These are phyloP conservation scores for Apiospora aurea DNA, from an alignment of 2,329 filamentous ascomycete species.

Conservation along the genomic window DNA sequence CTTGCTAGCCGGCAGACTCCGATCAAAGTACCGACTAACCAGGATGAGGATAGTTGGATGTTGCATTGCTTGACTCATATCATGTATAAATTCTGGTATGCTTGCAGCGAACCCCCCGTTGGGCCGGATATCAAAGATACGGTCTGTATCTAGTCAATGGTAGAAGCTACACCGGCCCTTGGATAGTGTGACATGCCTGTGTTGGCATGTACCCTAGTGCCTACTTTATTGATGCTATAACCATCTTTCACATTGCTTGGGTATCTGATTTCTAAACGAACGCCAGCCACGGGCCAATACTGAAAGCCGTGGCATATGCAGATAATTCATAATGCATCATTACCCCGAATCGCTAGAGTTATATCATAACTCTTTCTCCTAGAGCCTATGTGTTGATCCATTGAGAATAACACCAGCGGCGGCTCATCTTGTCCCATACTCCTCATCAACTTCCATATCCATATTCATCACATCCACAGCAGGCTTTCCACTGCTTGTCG, in stretches of 20 bases:
- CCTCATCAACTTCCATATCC: slow-evolving; percentile 38
- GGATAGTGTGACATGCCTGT: too few species aligned
- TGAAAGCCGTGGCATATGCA: slow-evolving; percentile 14
- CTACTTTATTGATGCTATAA: not conserved
- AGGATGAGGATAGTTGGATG: not conserved
- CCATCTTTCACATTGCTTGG: slow-evolving; percentile 17
- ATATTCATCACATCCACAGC: slow-evolving; percentile 46
- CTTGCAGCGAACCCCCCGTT: not conserved
- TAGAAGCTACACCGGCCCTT: too few species aligned
- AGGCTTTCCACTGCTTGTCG: slow-evolving; percentile 31
- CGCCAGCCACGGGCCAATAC: not conserved
- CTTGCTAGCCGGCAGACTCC: not conserved
- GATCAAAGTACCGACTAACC: not conserved
- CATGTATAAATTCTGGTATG: not conserved
- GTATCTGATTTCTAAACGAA: slow-evolving; percentile 20
- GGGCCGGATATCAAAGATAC: too few species aligned
- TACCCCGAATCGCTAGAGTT: not conserved
- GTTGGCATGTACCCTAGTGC: not conserved
- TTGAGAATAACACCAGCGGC: not conserved
- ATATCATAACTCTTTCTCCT: not conserved
- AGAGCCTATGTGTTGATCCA: not conserved
- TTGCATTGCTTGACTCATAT: not conserved
- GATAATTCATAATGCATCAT: slow-evolving; percentile 9
- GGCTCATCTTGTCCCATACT: not conserved
- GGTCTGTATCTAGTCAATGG: too few species aligned